These are phyloP conservation scores for Beta corolliflora DNA, from an alignment of 179 eudicot genomes.

Conservation along the genomic window DNA sequence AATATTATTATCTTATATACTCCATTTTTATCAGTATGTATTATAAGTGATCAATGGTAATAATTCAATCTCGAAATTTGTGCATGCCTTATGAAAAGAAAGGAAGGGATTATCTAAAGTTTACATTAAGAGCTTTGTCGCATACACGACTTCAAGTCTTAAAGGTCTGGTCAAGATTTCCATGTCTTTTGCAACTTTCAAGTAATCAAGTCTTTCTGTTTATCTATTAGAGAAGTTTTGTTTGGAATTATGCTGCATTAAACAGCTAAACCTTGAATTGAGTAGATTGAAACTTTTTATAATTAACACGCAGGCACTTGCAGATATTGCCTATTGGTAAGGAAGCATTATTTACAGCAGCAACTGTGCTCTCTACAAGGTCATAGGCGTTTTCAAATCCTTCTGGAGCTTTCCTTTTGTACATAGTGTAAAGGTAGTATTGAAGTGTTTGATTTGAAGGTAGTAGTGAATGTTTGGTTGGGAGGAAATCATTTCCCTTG, in stretches of 20 bases:
- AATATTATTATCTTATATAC: too few relatives aligned
- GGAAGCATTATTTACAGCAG: constrained; percentile 87
- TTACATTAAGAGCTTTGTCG: not conserved
- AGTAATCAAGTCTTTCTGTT: not conserved
- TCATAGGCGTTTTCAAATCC: constrained; percentile 29
- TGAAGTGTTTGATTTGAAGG: not conserved
- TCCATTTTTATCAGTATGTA: too few relatives aligned
- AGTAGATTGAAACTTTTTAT: not conserved
- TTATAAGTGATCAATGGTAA: not conserved
- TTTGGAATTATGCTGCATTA: not conserved
- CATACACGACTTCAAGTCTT: not conserved
- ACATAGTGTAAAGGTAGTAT: not conserved
- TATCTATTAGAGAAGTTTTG: not conserved
- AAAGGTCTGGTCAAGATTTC: not conserved
- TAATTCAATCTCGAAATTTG: not conserved
- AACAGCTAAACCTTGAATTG: not conserved
- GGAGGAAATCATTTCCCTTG: too few relatives aligned
- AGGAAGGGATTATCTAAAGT: not conserved
- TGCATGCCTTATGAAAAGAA: not conserved
- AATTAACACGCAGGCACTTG: constrained; percentile 49
- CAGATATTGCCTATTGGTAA: constrained; percentile 58
- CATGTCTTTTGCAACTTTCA: not conserved
- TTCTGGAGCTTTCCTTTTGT: not conserved
- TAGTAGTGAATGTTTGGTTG: not conserved
- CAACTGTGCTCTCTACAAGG: constrained; percentile 55